A percentile compares a stretch with the other conserved stretches of the same genome.
These are phyloP conservation scores for Paulownia fortunei DNA, from an alignment of 257 asterid species.

Conservation along the genomic window DNA sequence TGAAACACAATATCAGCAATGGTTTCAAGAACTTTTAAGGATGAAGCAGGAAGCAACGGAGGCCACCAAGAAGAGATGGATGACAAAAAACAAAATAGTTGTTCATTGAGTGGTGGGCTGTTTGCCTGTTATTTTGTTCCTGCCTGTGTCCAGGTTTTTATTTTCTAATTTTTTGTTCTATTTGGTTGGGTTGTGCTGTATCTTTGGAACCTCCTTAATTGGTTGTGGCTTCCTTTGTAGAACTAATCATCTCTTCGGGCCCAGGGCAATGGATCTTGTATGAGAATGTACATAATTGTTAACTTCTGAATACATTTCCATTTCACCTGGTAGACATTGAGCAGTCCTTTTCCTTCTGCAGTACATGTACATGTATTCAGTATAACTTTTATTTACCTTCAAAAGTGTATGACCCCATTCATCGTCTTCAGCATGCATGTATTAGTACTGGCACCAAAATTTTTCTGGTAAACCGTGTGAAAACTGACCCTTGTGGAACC, in stretches of 20 bases:
- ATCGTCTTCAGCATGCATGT: too few species aligned
- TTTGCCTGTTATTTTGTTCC: neutral
- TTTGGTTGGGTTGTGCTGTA: neutral
- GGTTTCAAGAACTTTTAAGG: constrained; percentile 39
- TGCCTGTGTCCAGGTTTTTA: neutral
- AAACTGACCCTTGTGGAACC: too few species aligned
- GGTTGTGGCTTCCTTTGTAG: neutral
- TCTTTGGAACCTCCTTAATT: neutral
- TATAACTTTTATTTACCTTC: too few species aligned
- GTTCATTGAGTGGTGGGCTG: constrained; percentile 13
- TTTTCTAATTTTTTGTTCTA: neutral
- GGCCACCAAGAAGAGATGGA: constrained; percentile 53
- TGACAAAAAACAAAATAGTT: constrained; percentile 38
- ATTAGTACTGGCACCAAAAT: too few species aligned
- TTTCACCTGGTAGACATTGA: neutral
- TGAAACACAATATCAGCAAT: constrained; percentile 35
- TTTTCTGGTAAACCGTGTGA: too few species aligned
- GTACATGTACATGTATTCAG: neutral
- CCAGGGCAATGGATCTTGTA: neutral
- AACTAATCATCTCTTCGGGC: neutral
- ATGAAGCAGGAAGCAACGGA: constrained; percentile 40
- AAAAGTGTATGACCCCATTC: too few species aligned
- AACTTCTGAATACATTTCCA: neutral
- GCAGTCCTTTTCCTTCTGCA: neutral
- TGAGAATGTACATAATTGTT: neutral